Evolutionary conservation across 2,329 filamentous ascomycete species (phyloP), one percentile per base, ranked within the genome.

Genomic region (Talaromyces sp.): DNA sequence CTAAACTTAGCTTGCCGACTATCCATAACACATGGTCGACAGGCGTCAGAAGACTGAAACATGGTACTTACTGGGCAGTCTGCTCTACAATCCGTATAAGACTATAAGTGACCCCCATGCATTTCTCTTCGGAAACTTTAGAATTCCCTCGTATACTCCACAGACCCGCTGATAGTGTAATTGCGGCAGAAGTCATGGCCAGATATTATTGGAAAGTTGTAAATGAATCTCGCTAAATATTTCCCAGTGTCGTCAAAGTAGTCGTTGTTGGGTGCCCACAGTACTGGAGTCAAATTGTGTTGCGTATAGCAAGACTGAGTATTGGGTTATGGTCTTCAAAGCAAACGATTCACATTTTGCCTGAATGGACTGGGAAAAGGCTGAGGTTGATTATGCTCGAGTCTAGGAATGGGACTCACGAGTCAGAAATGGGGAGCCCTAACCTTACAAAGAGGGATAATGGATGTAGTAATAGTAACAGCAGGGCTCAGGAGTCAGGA

Each of bases 191-290:
- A 28, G 25, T 28, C 7, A 28, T 28, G 25, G 25, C 25, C 4
- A 28, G 25, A 28, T 28, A 3, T 7, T 7, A 21, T 52, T 51
- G 5, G 73, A 73, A 59, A 77, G 78, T 41, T 79, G 77, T 33
- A 69, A 67, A 2, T 78, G 68, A 33, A 76, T 64, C 8, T 75
- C 74, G 2, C 69, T 59, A 79, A 78, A 0, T 72, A 65, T 22
- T 60, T 53, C 11, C 76, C 77, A 10, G 66, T 69, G 15, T 69
- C 65, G 22, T 74, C 76, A 58, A 77, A 75, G 22, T 78, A 76
- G 2, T 76, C 76, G 22, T 76, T 76, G 53, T 78, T 78, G 1
- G n/a, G 76, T 71, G 1, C 73, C 76, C 21, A 78, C 68, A 0
- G 68, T 66, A 0, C 73, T 67, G 45, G 78, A 78, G 0, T 73